A percentile compares a stretch with the other conserved stretches of the same genome.
phyloP scores from a whole-genome alignment of 2,329 filamentous ascomycete species.

The Endothia cerciana region DNA sequence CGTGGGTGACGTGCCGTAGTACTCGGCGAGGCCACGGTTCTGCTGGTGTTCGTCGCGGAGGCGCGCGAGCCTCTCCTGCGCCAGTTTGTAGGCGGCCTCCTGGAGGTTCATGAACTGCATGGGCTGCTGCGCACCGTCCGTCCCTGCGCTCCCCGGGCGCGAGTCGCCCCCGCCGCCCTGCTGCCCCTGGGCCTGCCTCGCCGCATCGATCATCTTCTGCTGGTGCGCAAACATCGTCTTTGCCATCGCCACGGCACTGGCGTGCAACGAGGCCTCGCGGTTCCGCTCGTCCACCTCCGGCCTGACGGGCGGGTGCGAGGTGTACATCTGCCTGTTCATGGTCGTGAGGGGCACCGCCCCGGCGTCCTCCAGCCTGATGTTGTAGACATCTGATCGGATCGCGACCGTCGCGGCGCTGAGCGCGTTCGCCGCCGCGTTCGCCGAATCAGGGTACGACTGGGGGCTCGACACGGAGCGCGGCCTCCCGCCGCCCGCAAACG shows the following conservation, averaged over 20 bases:
- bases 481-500: constrained; percentile 62
- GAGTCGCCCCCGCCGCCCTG: constrained; percentile 30
- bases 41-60: constrained; percentile 73
- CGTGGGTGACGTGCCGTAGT: constrained; percentile 66
- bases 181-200: constrained; percentile 45
- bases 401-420: constrained; percentile 74
- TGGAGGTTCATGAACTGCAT: constrained; percentile 70
- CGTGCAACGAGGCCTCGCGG: constrained; percentile 72
- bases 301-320: constrained; percentile 72
- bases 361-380: constrained; percentile 58
- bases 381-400: constrained; percentile 56
- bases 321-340: constrained; percentile 76
- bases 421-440: constrained; percentile 68
- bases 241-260: constrained; percentile 88
- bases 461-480: constrained; percentile 69
- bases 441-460: constrained; percentile 53
- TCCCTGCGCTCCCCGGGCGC: constrained; percentile 31
- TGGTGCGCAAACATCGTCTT: constrained; percentile 80
- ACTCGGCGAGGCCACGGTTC: constrained; percentile 69
- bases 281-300: constrained; percentile 75
- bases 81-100: constrained; percentile 84
- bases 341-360: constrained; percentile 71
- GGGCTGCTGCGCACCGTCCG: constrained; percentile 46
- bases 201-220: constrained; percentile 61
- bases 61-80: constrained; percentile 80